phyloP scores from a whole-genome alignment of 1,284 basidiomycete species.

The Rhodotorula sp. region DNA sequence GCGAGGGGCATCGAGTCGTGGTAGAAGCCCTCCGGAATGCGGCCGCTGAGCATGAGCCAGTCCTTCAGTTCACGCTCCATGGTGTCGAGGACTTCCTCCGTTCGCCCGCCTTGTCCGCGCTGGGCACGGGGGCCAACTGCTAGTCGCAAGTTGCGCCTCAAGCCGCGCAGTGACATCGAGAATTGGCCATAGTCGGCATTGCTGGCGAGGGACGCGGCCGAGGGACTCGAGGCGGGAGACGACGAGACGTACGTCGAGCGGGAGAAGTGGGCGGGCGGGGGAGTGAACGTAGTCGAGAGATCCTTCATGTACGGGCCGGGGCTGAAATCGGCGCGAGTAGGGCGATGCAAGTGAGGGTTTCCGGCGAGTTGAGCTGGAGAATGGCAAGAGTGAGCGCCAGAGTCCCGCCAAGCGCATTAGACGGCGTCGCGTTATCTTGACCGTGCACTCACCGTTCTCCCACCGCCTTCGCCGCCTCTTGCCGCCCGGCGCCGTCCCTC shows the following conservation, averaged over 20 bases:
- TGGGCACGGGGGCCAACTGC: slow-evolving; percentile 1
- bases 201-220: not conserved
- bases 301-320: slow-evolving; percentile 22
- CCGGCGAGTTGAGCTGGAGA: slow-evolving; percentile 34
- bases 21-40: slow-evolving; percentile 25
- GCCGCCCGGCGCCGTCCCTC: slow-evolving; percentile 1
- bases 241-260: slow-evolving; percentile 32
- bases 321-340: slow-evolving; percentile 24
- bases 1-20: slow-evolving; percentile 15
- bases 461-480: slow-evolving; percentile 21
- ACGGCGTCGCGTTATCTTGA: no score
- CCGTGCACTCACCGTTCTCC: slow-evolving; percentile 28
- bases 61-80: slow-evolving; percentile 31
- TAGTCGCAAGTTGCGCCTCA: slow-evolving; percentile 16
- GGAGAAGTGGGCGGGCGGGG: slow-evolving; percentile 30
- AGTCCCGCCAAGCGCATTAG: no score
- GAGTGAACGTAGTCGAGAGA: slow-evolving; percentile 26
- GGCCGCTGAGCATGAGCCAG: slow-evolving; percentile 22
- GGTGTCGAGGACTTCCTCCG: slow-evolving; percentile 25
- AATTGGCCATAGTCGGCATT: slow-evolving; percentile 21
- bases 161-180: slow-evolving; percentile 27
- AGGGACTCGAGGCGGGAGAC: not conserved
- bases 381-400: no score
- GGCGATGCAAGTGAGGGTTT: slow-evolving; percentile 34
- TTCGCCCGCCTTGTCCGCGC: slow-evolving; percentile 13